A percentile compares a stretch with the other conserved stretches of the same genome.
Conservation (phyloP, 2,329 filamentous ascomycete genomes). For the Neofusicoccum ribis region DNA sequence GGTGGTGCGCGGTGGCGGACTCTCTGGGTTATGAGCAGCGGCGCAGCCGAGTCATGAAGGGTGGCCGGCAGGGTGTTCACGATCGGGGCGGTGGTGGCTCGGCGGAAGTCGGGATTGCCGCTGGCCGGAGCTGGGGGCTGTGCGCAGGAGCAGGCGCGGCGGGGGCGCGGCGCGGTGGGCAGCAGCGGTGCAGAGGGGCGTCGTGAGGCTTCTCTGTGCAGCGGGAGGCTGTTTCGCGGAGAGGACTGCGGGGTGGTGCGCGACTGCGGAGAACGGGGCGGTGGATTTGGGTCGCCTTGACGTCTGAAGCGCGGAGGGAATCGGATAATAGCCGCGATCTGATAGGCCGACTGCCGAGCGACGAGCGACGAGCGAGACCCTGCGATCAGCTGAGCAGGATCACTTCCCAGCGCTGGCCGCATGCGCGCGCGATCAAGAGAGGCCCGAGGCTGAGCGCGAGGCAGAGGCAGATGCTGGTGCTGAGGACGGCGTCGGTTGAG, state of each 20-base stretch:
- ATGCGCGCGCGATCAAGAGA: no score
- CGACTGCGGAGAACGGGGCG: conserved; percentile 10
- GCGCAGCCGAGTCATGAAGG: conserved; percentile 9
- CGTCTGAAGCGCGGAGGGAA: not conserved
- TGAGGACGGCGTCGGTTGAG: not conserved
- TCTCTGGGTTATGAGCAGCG: not conserved
- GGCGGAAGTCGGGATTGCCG: conserved; percentile 12
- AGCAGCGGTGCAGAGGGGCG: not conserved
- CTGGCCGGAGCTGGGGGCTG: not conserved
- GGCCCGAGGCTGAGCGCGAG: not conserved
- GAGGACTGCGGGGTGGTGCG: not conserved
- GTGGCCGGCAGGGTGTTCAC: not conserved
- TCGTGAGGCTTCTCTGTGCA: not conserved
- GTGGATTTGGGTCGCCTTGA: not conserved
- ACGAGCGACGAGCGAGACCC: not conserved
- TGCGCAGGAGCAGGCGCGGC: not conserved
- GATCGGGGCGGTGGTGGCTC: conserved; percentile 11
- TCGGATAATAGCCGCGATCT: not conserved
- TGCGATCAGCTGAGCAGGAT: conserved; percentile 14
- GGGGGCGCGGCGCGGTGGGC: not conserved
- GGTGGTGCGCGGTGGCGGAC: not conserved
- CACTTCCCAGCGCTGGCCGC: not conserved
- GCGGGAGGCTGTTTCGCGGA: not conserved
- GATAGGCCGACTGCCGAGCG: conserved; percentile 11
- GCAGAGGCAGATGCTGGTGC: not conserved